These are phyloP conservation scores for Ceratocystis colombiana DNA, from an alignment of 2,329 filamentous ascomycete genomes.

Conservation along the genomic window DNA sequence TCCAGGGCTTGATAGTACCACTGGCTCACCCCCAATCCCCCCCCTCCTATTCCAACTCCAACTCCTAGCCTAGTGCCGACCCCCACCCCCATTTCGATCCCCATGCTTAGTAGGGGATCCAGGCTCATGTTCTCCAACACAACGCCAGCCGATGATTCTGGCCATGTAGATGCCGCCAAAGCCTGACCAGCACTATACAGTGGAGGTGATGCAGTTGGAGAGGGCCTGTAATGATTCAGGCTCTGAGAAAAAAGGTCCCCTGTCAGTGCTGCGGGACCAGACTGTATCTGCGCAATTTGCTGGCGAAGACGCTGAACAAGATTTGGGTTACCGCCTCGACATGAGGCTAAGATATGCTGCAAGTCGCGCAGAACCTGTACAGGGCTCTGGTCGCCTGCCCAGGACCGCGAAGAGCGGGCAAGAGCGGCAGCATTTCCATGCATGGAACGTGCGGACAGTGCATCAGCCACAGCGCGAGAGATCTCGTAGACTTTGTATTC, in stretches of 20 bases:
- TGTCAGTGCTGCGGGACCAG: background rate
- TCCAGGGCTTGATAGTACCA: constrained; percentile 15
- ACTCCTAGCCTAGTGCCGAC: background rate
- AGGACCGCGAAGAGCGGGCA: background rate
- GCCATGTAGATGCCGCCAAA: constrained; percentile 5
- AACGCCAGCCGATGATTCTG: constrained; percentile 4
- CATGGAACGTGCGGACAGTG: constrained; percentile 30
- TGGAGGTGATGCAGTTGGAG: background rate
- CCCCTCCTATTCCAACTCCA: constrained; percentile 12
- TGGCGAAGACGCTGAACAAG: constrained; percentile 33
- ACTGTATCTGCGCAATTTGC: constrained; percentile 28
- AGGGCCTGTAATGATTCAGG: background rate
- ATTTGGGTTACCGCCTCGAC: constrained; percentile 37
- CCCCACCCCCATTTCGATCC: constrained; percentile 7
- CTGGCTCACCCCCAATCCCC: background rate
- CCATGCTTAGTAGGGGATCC: constrained; percentile 15
- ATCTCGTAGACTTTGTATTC: constrained; percentile 42
- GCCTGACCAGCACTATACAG: background rate
- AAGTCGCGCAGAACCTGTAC: constrained; percentile 34
- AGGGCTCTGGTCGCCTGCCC: constrained; percentile 28
- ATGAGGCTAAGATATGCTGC: constrained; percentile 36
- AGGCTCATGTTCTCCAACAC: constrained; percentile 13
- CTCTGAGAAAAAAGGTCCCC: background rate
- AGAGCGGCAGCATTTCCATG: background rate
- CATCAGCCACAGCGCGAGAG: constrained; percentile 38